Evolutionary conservation across 352 stramenopile genomes (phyloP).

Genomic region (Globisporangium megalacanthum): DNA sequence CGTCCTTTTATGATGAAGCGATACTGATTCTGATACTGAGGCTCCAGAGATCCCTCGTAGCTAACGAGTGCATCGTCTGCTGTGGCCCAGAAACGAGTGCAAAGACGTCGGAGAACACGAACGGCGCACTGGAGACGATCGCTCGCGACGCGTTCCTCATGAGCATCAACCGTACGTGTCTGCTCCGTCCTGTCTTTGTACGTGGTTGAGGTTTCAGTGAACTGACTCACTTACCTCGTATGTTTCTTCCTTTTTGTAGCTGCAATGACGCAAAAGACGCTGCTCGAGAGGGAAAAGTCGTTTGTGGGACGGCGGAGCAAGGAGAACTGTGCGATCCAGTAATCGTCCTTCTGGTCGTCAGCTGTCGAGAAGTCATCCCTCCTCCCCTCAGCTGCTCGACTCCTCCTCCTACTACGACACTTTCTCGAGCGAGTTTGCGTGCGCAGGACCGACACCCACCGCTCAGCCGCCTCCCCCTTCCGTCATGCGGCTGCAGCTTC

Average conservation of each 20-base stretch:
- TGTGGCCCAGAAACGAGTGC: slow-evolving; percentile 73
- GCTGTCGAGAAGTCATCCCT: neutral
- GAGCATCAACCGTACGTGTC: slow-evolving; percentile 75
- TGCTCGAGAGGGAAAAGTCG: slow-evolving; percentile 78
- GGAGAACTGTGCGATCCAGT: slow-evolving; percentile 78
- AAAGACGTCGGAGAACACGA: slow-evolving; percentile 86
- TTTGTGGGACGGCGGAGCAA: slow-evolving; percentile 65
- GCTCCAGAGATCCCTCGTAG: no score
- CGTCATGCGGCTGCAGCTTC: neutral
- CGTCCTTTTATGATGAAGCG: slow-evolving; percentile 1
- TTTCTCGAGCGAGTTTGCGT: neutral
- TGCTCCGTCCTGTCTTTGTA: neutral
- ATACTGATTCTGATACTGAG: no score
- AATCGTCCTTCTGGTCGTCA: slow-evolving; percentile 3
- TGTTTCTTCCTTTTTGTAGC: slow-evolving; percentile 22
- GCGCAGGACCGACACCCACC: slow-evolving; percentile 3
- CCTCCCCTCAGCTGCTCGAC: neutral
- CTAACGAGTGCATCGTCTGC: neutral
- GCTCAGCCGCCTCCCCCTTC: neutral
- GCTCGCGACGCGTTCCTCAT: slow-evolving; percentile 82
- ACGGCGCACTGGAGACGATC: slow-evolving; percentile 82
- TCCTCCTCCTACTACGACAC: neutral
- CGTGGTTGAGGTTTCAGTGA: neutral
- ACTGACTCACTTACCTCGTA: neutral
- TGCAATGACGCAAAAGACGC: slow-evolving; percentile 67